A percentile compares a stretch with the other conserved stretches of the same genome.
phyloP scores from a whole-genome alignment of 192 early-diverging fungal genomes.

The Linnemannia exigua region DNA sequence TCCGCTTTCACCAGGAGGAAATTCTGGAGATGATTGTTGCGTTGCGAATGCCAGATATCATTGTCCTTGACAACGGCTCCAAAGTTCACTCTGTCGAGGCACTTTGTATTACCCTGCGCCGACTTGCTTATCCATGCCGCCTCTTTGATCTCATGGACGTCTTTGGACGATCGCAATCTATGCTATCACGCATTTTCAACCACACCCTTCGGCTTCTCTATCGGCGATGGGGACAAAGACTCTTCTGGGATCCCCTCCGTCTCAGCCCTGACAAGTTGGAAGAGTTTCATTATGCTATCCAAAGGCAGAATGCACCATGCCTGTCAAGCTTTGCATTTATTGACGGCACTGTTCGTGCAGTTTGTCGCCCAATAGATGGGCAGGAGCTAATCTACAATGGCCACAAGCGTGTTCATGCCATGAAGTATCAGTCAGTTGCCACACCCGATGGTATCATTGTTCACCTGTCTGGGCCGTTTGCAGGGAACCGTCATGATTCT shows the following conservation, averaged over 20 bases:
- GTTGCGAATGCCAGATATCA: no score
- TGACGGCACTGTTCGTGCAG: slow-evolving; percentile 12
- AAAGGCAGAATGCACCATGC: not conserved
- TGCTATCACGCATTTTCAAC: no score
- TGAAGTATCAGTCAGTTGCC: slow-evolving; percentile 21
- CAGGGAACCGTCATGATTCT: slow-evolving; percentile 9
- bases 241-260: not conserved
- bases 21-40: not conserved
- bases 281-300: not conserved
- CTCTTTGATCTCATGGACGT: no score
- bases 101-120: no score
- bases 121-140: no score
- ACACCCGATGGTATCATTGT: slow-evolving; percentile 26
- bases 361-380: not conserved
- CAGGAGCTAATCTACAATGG: slow-evolving; percentile 15
- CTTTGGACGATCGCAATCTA: no score
- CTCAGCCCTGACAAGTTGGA: not conserved
- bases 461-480: not conserved
- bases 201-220: not conserved
- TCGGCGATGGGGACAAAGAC: not conserved
- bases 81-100: no score
- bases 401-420: slow-evolving; percentile 4
- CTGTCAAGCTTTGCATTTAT: not conserved
- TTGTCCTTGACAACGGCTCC: no score
- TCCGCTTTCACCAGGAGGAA: not conserved